Conservation (phyloP, 2,329 filamentous ascomycete genomes). For the Mollisia scopiformis region DNA sequence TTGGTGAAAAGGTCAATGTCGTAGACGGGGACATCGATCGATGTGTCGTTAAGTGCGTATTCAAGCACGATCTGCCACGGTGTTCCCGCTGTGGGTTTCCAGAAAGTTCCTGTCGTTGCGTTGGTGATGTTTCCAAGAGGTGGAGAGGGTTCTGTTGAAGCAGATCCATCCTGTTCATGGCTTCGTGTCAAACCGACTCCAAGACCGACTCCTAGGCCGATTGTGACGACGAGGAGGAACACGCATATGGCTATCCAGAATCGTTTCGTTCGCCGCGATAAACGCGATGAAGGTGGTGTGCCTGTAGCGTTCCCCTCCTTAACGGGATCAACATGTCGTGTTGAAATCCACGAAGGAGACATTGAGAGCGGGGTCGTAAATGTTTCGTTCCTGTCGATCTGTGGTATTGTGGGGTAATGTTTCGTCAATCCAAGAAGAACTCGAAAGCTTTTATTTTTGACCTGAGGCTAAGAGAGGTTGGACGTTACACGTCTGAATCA, state of each 20-base stretch:
- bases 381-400: background rate
- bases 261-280: conserved; percentile 5
- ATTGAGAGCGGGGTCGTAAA: background rate
- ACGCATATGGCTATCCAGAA: conserved; percentile 20
- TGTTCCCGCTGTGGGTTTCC: conserved; percentile 18
- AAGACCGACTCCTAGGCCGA: conserved; percentile 48
- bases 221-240: conserved; percentile 18
- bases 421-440: background rate
- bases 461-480: no score
- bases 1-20: conserved; percentile 50
- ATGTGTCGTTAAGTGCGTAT: conserved; percentile 12
- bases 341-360: background rate
- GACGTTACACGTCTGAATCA: no score
- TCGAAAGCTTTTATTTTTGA: no score
- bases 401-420: background rate
- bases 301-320: background rate
- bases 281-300: background rate
- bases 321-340: background rate
- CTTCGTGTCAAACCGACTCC: conserved; percentile 52
- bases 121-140: conserved; percentile 14
- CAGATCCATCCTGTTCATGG: background rate
- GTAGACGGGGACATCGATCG: conserved; percentile 28
- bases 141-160: conserved; percentile 1
- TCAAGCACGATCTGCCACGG: conserved; percentile 23
- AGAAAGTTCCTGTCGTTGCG: conserved; percentile 14